Base-by-base conservation (phyloP, 164 flowering plant genomes). In the Amborella trichopoda region DNA sequence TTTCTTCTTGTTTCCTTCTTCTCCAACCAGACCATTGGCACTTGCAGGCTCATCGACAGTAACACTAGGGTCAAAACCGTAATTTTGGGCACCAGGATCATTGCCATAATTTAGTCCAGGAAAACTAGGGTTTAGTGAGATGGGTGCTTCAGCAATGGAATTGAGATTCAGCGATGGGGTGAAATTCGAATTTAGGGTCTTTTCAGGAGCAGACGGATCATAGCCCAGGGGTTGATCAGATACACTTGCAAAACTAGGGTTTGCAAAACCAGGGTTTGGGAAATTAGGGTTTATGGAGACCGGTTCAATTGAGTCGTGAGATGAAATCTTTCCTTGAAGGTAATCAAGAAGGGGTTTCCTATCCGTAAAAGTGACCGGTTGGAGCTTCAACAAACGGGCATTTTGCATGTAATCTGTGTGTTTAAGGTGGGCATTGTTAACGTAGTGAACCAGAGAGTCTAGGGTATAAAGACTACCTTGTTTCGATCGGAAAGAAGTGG, bases 401-500 rank as follows among this genome's bases (percentile, higher is more conserved):
- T 34, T 55, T 46, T 80, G 90, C 26, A 91, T 51, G 68, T 93
- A 93, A 5, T 88, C 96, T 13, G 77, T 65, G 70, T 80, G 93
- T 58, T 77, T 82, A 48, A 75, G 50, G 49, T 80, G 81, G 53
- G 75, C 76, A 68, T 88, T 71, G 24, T 69, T 75, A 50, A 82
- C 48, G 75, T 58, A 93, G 62, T 57, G 65, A 40, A 88, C 59
- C 11, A 91, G 80, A 72, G 95, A 69, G 58, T 91, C 94, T 50
- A 91, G 83, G n/a, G 99, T 78, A 63, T 84, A 93, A 58, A 77
- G 77, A 48, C 61, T 75, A 23, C 93, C 94, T 44, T 73, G 82
- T 53, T 82, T 88, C 36, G 99, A 88, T 20, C 91, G 70, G 66
- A 74, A 88, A 5, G 95, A 81, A 6, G 96, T 84, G 36, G 72